phyloP scores from a whole-genome alignment of 2,329 filamentous ascomycete genomes.

The Aureobasidium sp. region DNA sequence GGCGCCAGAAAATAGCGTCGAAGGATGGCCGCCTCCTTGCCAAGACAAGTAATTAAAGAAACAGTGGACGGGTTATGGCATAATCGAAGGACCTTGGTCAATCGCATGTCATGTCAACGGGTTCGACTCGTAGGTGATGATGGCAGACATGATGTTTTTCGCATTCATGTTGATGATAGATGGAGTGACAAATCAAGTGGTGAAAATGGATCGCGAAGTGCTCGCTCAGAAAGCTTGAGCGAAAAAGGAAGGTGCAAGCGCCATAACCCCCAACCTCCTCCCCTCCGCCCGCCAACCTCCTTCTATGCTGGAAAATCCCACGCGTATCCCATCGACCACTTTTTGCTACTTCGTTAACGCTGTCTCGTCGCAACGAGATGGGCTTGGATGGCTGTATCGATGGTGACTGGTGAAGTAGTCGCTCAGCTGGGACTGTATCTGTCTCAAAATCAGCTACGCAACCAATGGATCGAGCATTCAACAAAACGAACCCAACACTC shows the following conservation, averaged over 20 bases:
- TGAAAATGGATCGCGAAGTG: neutral
- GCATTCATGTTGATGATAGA: neutral
- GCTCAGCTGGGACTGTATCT: neutral
- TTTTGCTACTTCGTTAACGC: neutral
- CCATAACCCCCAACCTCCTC: neutral
- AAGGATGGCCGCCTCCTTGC: neutral
- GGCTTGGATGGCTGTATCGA: neutral
- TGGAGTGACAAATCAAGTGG: neutral
- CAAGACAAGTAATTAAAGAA: neutral
- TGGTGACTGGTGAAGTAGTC: neutral
- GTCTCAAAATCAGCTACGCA: neutral
- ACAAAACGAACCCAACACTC: neutral
- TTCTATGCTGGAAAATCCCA: no score
- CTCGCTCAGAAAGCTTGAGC: neutral
- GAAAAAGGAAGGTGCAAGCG: neutral
- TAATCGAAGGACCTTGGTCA: neutral
- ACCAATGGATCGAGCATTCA: neutral
- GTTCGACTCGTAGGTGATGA: neutral
- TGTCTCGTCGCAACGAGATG: neutral
- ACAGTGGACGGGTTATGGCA: neutral
- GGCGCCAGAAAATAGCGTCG: neutral
- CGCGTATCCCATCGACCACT: neutral
- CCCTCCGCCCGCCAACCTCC: neutral
- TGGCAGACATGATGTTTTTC: neutral
- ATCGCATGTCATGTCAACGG: neutral